Percentiles rank a stretch among this genome's conserved stretches.
Evolutionary conservation across 179 eudicot genomes (phyloP).

Genomic region (Gypsophila paniculata): DNA sequence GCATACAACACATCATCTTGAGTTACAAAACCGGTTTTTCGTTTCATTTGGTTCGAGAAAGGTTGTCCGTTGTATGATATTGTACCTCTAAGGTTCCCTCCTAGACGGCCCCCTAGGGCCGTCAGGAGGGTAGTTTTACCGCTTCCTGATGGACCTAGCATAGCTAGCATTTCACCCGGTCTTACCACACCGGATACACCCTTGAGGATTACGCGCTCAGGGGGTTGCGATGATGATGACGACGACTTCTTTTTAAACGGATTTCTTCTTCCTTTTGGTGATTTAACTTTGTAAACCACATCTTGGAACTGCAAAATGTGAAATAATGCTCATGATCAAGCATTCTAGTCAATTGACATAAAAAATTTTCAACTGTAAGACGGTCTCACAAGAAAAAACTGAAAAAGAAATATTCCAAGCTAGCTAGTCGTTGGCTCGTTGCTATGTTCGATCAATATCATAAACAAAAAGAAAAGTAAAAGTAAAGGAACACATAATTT

Average conservation of each 20-base stretch:
- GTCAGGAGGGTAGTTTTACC: constrained; percentile 82
- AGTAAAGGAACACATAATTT: too few species aligned
- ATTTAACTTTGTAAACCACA: constrained; percentile 57
- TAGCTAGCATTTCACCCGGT: constrained; percentile 80
- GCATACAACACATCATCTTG: constrained; percentile 77
- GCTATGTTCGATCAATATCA: too few species aligned
- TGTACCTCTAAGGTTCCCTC: constrained; percentile 44
- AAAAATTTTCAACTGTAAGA: too few species aligned
- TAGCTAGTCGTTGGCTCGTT: too few species aligned
- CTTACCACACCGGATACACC: constrained; percentile 61
- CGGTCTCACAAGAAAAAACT: too few species aligned
- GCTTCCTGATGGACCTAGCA: constrained; percentile 85
- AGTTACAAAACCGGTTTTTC: constrained; percentile 67
- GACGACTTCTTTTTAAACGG: constrained; percentile 14
- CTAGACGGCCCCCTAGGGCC: constrained; percentile 64
- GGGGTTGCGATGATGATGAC: constrained; percentile 17
- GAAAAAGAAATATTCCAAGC: too few species aligned
- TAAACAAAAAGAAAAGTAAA: too few species aligned
- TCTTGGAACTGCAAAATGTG: constrained; percentile 53
- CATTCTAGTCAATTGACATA: not conserved
- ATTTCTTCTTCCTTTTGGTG: constrained; percentile 20
- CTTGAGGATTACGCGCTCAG: constrained; percentile 57
- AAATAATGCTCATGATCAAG: not conserved
- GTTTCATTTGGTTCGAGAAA: constrained; percentile 48
- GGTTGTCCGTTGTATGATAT: constrained; percentile 54